Percentiles rank a stretch among this genome's conserved stretches.
Conservation (phyloP, 2,329 filamentous ascomycete genomes). For the Penicillium sp. region DNA sequence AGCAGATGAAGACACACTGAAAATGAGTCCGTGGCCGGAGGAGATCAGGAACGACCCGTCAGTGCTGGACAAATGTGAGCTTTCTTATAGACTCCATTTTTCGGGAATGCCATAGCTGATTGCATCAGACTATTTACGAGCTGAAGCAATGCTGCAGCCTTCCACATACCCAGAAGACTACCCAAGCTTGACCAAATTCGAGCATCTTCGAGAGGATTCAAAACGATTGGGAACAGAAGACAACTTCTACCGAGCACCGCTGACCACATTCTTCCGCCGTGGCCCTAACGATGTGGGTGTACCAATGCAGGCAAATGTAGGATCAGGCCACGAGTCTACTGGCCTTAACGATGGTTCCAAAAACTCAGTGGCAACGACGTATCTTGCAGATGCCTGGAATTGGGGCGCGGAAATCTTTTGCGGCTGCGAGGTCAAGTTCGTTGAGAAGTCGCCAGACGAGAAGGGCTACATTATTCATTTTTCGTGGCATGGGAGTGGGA, state of each 20-base stretch:
- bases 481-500: conserved; percentile 58
- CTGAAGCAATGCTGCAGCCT: conserved; percentile 16
- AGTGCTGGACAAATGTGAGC: conserved; percentile 10
- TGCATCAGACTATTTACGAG: conserved; percentile 13
- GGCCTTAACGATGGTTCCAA: conserved; percentile 36
- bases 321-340: not conserved
- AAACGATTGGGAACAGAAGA: conserved; percentile 36
- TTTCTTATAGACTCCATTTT: not conserved
- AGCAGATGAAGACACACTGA: conserved; percentile 52
- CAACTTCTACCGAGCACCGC: not conserved
- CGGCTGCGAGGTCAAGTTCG: conserved; percentile 60
- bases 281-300: not conserved
- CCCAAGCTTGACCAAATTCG: conserved; percentile 5
- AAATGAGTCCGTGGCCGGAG: conserved; percentile 53
- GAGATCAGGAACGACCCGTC: conserved; percentile 29
- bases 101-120: not conserved
- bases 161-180: conserved; percentile 7
- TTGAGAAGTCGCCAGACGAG: conserved; percentile 48
- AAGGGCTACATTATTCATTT: conserved; percentile 61
- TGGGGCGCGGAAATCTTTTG: conserved; percentile 69
- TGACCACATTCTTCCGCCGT: not conserved
- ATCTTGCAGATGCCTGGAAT: conserved; percentile 65
- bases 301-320: not conserved
- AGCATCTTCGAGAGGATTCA: conserved; percentile 4
- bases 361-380: conserved; percentile 56